Conservation (phyloP, 352 stramenopile species). For the Globisporangium spiculum region DNA sequence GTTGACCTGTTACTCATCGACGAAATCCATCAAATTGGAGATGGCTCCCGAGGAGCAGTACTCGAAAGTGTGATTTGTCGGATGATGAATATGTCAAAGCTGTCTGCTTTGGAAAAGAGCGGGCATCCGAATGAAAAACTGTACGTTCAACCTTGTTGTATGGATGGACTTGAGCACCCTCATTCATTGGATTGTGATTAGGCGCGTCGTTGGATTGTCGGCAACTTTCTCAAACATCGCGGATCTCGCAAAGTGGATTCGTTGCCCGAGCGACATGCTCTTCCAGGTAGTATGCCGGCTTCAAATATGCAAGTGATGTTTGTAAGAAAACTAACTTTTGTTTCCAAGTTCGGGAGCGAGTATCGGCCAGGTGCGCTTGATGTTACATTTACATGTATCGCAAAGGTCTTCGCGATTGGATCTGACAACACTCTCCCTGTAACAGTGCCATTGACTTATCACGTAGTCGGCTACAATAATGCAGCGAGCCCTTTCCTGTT, state of each 20-base stretch:
- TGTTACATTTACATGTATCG: no score
- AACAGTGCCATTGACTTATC: conserved; percentile 28
- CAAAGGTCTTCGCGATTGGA: no score
- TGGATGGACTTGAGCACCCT: background rate
- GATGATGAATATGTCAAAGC: conserved; percentile 33
- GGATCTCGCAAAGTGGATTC: conserved; percentile 32
- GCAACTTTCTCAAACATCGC: conserved; percentile 35
- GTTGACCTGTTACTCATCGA: conserved; percentile 33
- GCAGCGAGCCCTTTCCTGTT: conserved; percentile 32
- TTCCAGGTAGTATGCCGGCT: conserved; percentile 17
- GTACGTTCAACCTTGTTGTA: conserved; percentile 14
- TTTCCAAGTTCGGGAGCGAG: conserved; percentile 37
- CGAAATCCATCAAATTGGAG: conserved; percentile 46
- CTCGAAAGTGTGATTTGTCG: conserved; percentile 35
- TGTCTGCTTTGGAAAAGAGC: conserved; percentile 9
- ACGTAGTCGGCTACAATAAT: conserved; percentile 29
- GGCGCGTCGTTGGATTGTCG: conserved; percentile 35
- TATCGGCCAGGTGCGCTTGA: conserved; percentile 30
- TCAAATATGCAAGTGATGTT: background rate
- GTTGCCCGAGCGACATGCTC: conserved; percentile 23
- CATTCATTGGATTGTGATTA: conserved; percentile 8
- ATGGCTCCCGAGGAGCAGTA: conserved; percentile 22
- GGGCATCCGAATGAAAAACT: conserved; percentile 22
- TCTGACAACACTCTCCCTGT: background rate
- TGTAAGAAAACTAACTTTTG: background rate